Percentiles rank a stretch among this genome's conserved stretches.
These are phyloP conservation scores for Colletotrichum falcatum DNA, from an alignment of 2,329 filamentous ascomycete genomes.

Conservation along the genomic window DNA sequence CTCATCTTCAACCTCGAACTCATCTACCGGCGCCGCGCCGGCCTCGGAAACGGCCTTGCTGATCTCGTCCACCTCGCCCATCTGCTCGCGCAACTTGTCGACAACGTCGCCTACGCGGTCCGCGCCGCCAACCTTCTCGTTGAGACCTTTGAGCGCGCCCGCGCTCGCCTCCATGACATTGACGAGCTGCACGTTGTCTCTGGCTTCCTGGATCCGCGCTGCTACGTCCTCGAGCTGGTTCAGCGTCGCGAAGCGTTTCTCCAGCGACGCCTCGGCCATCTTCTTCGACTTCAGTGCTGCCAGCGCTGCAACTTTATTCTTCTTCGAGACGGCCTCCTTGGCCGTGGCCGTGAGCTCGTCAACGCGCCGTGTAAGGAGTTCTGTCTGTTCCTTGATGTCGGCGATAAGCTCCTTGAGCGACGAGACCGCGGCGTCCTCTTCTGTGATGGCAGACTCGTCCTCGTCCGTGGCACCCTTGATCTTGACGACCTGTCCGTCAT, in stretches of 20 bases:
- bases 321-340: slow-evolving; percentile 75
- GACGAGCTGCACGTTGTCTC: slow-evolving; percentile 86
- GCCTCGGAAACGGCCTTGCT: slow-evolving; percentile 79
- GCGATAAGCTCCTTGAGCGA: slow-evolving; percentile 83
- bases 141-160: slow-evolving; percentile 77
- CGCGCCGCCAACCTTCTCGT: slow-evolving; percentile 80
- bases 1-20: slow-evolving; percentile 88
- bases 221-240: slow-evolving; percentile 87
- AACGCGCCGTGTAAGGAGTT: slow-evolving; percentile 74
- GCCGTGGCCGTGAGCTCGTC: slow-evolving; percentile 74
- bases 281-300: slow-evolving; percentile 87
- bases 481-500: slow-evolving; percentile 78
- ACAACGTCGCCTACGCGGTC: slow-evolving; percentile 82
- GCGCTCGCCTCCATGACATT: slow-evolving; percentile 84
- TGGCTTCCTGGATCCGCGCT: slow-evolving; percentile 85
- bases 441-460: slow-evolving; percentile 68
- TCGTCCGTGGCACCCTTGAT: slow-evolving; percentile 66
- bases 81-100: slow-evolving; percentile 81
- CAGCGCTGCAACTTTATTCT: slow-evolving; percentile 81
- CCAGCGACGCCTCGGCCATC: slow-evolving; percentile 78
- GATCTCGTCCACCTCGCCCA: slow-evolving; percentile 85
- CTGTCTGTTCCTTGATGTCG: slow-evolving; percentile 79
- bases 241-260: slow-evolving; percentile 78
- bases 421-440: slow-evolving; percentile 85
- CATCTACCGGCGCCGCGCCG: slow-evolving; percentile 71